Evolutionary conservation across 176 grass and related monocot genomes (phyloP), one percentile per base, ranked within the genome.

Genomic region (Bonia amplexicaulis): DNA sequence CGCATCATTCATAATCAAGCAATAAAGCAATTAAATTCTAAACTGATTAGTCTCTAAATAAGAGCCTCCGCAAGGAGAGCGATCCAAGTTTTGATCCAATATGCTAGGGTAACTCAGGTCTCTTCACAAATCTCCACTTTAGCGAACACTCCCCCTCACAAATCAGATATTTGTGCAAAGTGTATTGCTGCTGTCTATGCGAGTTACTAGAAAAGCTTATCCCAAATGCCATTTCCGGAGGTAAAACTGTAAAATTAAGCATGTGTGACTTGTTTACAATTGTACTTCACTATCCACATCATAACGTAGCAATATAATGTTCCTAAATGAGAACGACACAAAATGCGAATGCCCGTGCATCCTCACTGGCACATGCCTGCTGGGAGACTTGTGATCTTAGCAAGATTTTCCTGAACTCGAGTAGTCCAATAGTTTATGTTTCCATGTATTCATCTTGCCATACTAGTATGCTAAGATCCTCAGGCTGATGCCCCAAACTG

Each of bases 401-500:
- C 44, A 42, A 80, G 59, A 66, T 74, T 74, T 71, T 53, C 31
- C 22, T 10, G 58, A 44, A 14, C 33, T 66, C 11, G 37, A 39
- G 71, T 26, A 57, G 23, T 22, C 26, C 60, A 69, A 42, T 69
- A 60, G 55, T 47, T 5, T 27, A 27, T 54, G 31, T 15, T 29
- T 46, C 20, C 63, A 14, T 51, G 4, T 31, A 19, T 19, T 69
- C 62, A 39, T 77, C 69, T 37, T 54, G 23, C 67, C 25, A 54
- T 27, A 63, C 69, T 48, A 29, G 6, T 23, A 64, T 74, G 47
- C 29, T 15, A 49, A 60, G 26, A 29, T 35, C 51, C 19, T 37
- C 47, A 81, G 61, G 46, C 12, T 39, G 59, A 61, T 89, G 41
- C 35, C 37, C 74, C 72, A 58, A 75, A 47, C 78, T 40, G 44